These are phyloP conservation scores for Thelephora ganbajun DNA, from an alignment of 768 basidiomycete species.

Conservation along the genomic window DNA sequence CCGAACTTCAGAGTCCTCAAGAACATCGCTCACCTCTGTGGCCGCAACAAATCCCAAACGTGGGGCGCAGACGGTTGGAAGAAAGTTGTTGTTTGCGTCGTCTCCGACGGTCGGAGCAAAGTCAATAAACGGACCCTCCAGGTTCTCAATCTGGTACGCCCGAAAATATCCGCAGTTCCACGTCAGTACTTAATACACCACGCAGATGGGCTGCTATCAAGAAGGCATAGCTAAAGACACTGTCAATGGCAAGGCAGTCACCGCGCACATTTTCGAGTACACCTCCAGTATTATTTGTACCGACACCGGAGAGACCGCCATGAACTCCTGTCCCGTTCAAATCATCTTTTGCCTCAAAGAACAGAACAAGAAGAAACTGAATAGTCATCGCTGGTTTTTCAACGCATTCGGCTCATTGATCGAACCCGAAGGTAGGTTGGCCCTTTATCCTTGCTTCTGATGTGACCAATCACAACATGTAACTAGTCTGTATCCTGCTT, in stretches of 20 bases:
- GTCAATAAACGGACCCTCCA: constrained; percentile 86
- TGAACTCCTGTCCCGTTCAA: constrained; percentile 69
- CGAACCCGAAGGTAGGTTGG: constrained; percentile 55
- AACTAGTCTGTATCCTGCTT: constrained; percentile 69
- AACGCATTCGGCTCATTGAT: constrained; percentile 87
- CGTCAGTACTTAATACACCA: constrained; percentile 4
- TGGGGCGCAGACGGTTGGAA: constrained; percentile 89
- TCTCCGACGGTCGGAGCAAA: constrained; percentile 76
- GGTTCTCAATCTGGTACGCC: constrained; percentile 59
- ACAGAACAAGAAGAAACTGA: constrained; percentile 95
- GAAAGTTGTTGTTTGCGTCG: constrained; percentile 80
- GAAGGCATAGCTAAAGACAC: constrained; percentile 86
- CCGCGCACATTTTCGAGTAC: constrained; percentile 91
- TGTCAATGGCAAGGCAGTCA: constrained; percentile 80
- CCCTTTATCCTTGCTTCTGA: constrained; percentile 1
- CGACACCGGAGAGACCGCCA: constrained; percentile 66
- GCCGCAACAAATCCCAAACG: constrained; percentile 53
- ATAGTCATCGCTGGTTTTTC: constrained; percentile 96
- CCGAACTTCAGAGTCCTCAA: constrained; percentile 55
- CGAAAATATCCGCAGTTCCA: constrained; percentile 8
- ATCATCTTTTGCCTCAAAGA: constrained; percentile 87
- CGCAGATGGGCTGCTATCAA: constrained; percentile 75
- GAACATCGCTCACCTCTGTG: constrained; percentile 71
- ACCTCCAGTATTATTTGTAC: constrained; percentile 70
- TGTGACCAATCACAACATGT: neutral